A percentile compares a stretch with the other conserved stretches of the same genome.
These are phyloP conservation scores for Sarocladium kiliense DNA, from an alignment of 2,329 filamentous ascomycete genomes.

Conservation along the genomic window DNA sequence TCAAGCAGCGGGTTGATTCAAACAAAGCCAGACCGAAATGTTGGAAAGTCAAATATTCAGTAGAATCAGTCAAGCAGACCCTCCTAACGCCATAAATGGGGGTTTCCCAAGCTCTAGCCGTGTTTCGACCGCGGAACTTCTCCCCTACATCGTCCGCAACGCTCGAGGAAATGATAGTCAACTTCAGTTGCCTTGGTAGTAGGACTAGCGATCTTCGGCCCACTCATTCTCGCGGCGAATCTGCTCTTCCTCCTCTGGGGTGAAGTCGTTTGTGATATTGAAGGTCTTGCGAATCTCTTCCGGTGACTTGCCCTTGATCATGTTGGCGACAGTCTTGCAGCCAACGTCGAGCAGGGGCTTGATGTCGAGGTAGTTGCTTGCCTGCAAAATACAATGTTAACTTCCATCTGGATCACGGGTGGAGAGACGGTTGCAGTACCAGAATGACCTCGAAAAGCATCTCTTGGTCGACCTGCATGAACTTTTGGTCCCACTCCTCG, in stretches of 20 bases:
- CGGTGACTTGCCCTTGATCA: slow-evolving; percentile 99
- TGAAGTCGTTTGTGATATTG: slow-evolving; percentile 99
- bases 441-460: slow-evolving; percentile 99
- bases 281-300: slow-evolving; percentile 99
- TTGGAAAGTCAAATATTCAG: slow-evolving; percentile 10
- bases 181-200: background rate
- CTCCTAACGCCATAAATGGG: slow-evolving; percentile 18
- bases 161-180: background rate
- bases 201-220: slow-evolving; percentile 69
- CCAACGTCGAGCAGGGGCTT: slow-evolving; percentile 96
- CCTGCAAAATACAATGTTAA: slow-evolving; percentile 43
- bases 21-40: slow-evolving; percentile 14
- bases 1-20: too few species aligned
- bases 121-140: background rate
- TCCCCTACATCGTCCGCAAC: background rate
- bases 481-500: slow-evolving; percentile 99
- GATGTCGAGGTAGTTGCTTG: slow-evolving; percentile 98
- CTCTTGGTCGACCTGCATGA: slow-evolving; percentile 99
- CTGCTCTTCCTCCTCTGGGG: slow-evolving; percentile 97
- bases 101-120: background rate
- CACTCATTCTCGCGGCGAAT: slow-evolving; percentile 89
- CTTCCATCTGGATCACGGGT: slow-evolving; percentile 7
- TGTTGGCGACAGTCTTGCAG: slow-evolving; percentile 99
- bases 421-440: slow-evolving; percentile 45
- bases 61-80: slow-evolving; percentile 17